A percentile compares a stretch with the other conserved stretches of the same genome.
Evolutionary conservation across 768 basidiomycete species (phyloP).

Genomic region (Tylopilus plumbeoviolaceoides): DNA sequence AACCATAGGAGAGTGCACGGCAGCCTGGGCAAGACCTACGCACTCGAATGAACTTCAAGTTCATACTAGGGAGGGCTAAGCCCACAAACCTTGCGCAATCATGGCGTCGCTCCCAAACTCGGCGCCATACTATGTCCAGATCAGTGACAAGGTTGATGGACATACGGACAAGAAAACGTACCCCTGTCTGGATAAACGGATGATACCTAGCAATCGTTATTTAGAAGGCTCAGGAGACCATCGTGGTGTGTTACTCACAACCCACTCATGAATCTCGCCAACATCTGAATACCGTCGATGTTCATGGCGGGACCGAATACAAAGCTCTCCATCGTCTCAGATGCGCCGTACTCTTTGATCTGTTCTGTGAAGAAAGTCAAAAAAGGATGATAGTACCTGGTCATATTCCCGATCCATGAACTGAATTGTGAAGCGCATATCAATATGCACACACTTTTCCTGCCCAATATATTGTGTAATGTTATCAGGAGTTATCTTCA

Average conservation of each 20-base stretch:
- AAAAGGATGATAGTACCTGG: constrained; percentile 33
- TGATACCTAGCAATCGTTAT: constrained; percentile 37
- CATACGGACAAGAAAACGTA: constrained; percentile 30
- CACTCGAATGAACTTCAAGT: not conserved
- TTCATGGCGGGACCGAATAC: constrained; percentile 39
- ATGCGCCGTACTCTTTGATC: constrained; percentile 35
- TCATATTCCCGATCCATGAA: constrained; percentile 23
- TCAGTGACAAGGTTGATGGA: not conserved
- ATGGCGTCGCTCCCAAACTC: constrained; percentile 51
- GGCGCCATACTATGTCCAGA: constrained; percentile 40
- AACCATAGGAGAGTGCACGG: constrained; percentile 33
- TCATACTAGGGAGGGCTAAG: not conserved
- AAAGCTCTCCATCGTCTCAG: constrained; percentile 44
- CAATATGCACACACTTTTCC: constrained; percentile 35
- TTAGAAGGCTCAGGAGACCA: not conserved
- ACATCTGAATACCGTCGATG: constrained; percentile 30
- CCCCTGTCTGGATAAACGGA: constrained; percentile 56
- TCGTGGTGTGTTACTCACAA: constrained; percentile 25
- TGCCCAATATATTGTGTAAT: constrained; percentile 50
- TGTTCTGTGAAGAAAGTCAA: constrained; percentile 39
- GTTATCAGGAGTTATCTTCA: constrained; percentile 38
- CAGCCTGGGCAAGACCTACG: constrained; percentile 47
- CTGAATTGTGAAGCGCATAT: constrained; percentile 29
- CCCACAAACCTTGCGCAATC: constrained; percentile 43
- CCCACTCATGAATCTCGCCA: constrained; percentile 33